A percentile compares a stretch with the other conserved stretches of the same genome.
phyloP scores from a whole-genome alignment of 1,284 basidiomycete genomes.

The Ustilago loliicola region DNA sequence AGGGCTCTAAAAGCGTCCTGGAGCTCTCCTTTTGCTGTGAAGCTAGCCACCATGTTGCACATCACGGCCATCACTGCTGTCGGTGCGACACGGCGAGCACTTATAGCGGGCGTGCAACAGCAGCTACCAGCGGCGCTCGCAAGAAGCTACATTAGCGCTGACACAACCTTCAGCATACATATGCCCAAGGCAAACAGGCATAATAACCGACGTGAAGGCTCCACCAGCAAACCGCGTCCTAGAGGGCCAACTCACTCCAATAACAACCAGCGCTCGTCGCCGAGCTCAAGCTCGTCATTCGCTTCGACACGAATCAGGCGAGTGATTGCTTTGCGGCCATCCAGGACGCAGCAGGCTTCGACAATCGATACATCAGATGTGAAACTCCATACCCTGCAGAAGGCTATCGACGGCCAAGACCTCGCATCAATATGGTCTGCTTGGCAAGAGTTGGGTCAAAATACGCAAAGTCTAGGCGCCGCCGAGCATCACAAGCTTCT shows the following conservation, averaged over 20 bases:
- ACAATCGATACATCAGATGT: not conserved
- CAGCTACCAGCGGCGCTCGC: not conserved
- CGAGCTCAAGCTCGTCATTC: not conserved
- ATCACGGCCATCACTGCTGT: conserved; percentile 26
- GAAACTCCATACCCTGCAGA: conserved; percentile 9
- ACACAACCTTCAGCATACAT: conserved; percentile 24
- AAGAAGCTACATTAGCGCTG: conserved; percentile 22
- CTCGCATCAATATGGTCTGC: conserved; percentile 11
- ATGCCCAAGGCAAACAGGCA: conserved; percentile 23
- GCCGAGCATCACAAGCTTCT: conserved; percentile 29
- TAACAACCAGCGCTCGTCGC: not conserved
- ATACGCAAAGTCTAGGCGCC: not conserved
- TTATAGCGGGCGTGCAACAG: conserved; percentile 10
- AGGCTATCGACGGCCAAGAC: conserved; percentile 33
- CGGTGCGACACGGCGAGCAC: conserved; percentile 20
- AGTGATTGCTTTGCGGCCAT: conserved; percentile 22
- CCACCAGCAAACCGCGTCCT: not conserved
- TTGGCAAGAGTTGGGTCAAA: conserved; percentile 11
- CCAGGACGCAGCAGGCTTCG: not conserved
- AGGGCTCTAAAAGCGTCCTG: not conserved
- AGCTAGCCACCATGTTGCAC: conserved; percentile 21
- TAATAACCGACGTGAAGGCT: not conserved
- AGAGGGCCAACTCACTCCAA: not conserved
- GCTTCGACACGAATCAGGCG: conserved; percentile 8
- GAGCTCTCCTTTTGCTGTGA: not conserved